A percentile compares a stretch with the other conserved stretches of the same genome.
These are phyloP conservation scores for Fusarium avenaceum DNA, from an alignment of 2,329 filamentous ascomycete species.

Conservation along the genomic window DNA sequence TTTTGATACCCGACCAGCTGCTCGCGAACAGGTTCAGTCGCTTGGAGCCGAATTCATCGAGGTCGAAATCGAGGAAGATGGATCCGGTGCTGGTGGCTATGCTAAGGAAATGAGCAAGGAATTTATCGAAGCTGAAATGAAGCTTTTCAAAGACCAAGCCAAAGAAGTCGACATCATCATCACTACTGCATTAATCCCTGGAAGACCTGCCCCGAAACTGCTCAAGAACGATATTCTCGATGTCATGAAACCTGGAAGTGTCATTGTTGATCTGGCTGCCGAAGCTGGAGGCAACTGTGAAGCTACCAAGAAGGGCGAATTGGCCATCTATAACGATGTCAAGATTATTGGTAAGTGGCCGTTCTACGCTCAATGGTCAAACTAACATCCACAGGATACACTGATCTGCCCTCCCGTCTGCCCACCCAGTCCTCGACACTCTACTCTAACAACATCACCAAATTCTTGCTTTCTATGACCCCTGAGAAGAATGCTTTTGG, in stretches of 20 bases:
- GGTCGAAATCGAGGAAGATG: conserved; percentile 87
- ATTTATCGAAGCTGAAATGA: conserved; percentile 94
- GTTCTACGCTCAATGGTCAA: fast-evolving
- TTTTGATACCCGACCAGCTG: conserved; percentile 91
- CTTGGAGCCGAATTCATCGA: conserved; percentile 92
- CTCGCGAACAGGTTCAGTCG: conserved; percentile 89
- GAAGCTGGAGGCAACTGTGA: conserved; percentile 92
- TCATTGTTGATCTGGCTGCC: conserved; percentile 88
- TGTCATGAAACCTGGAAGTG: conserved; percentile 90
- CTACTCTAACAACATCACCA: conserved; percentile 95
- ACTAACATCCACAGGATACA: conserved; percentile 72
- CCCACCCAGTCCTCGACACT: conserved; percentile 91
- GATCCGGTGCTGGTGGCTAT: conserved; percentile 86
- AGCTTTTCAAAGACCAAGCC: conserved; percentile 88
- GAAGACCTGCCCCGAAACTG: conserved; percentile 83
- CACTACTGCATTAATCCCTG: conserved; percentile 91
- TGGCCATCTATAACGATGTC: conserved; percentile 80
- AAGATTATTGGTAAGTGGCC: conserved; percentile 79
- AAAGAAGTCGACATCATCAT: conserved; percentile 92
- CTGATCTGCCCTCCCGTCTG: conserved; percentile 86
- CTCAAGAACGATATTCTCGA: conserved; percentile 85
- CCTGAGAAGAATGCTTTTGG: conserved; percentile 84
- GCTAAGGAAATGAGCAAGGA: conserved; percentile 96
- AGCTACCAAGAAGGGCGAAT: conserved; percentile 79
- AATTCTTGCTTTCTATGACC: conserved; percentile 85